Evolutionary conservation across 768 basidiomycete species (phyloP), one percentile per base, ranked within the genome.

Genomic region (Rhodosporidiobolus sp.): DNA sequence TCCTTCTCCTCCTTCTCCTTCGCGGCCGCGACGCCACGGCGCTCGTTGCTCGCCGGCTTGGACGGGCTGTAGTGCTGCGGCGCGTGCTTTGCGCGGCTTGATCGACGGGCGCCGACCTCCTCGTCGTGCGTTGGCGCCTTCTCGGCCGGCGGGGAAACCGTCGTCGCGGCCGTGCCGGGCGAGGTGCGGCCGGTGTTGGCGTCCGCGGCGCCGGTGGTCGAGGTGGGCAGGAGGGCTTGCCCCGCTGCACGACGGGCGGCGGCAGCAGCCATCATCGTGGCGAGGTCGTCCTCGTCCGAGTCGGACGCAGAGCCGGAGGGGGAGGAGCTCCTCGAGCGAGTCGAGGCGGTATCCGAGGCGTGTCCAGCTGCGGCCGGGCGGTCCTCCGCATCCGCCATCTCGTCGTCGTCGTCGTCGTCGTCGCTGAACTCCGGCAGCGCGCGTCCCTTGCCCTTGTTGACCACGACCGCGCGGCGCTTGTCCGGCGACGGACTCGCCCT

Each of bases 81-180:
- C 11, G 28, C 52, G 14, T 48, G 65, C 20, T 20, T 43, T 7
- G 48, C 61, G 38, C 70, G 54, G 22, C n/a, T 24, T 1, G 71
- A 64, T 9, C 66, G 62, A 14, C 66, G 65, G 20, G 28, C n/a
- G 10, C 34, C 34, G 38, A 26, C 62, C 10, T 67, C 65, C 19
- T 52, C 60, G 5, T 54, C 26, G 24, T 28, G 32, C 4, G n/a
- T n/a, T n/a, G n/a, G n/a, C n/a, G n/a, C 14, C 12, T 24, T 5
- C 45, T 0, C 34, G 7, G 32, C 28, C 30, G 32, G 26, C 6
- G 71, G 52, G 6, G 71, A 72, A 26, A 66, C 71, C 8, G 65
- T 67, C 12, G 71, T 72, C 20, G 66, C 55, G 1, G 71, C 71
- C 26, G 71, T 72, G 10, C 16, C 54, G 54, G 26, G n/a, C 6